Base-by-base conservation (phyloP, 2,329 filamentous ascomycete genomes). In the Fusarium sambucinum region DNA sequence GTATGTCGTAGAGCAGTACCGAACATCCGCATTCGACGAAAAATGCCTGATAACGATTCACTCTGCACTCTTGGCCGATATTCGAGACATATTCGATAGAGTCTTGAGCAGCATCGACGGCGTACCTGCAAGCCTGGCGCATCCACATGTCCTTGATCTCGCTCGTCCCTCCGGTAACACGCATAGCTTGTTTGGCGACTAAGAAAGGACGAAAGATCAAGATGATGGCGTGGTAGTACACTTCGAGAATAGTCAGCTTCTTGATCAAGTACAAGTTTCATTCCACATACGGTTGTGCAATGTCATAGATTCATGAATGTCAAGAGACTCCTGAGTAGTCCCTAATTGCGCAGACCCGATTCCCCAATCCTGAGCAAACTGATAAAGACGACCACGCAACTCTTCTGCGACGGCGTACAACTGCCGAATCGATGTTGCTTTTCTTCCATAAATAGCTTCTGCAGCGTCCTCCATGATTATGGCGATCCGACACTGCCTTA, bases 401-500 rank as follows among this genome's bases (percentile, higher is more conserved):
- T 47, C 17, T 21, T 47, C 44, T 3, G 44, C 44, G 1, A 32
- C 14, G 9, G 16, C 5, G 16, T 21, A 50, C 3, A 50, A 6
- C n/a, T 47, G 44, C 23, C 44, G 29, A 23, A 47, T 4, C 4
- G 44, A 47, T 0, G 44, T 21, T 14, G 29, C 9, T 14, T 32
- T 47, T 8, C 17, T 37, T 6, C 17, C 21, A 11, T 50, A 38
- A 21, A 50, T n/a, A 11, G 5, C 21, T 16, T 35, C 46, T n/a
- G 46, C 32, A 50, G 46, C 46, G 4, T 50, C 46, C 16, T 50
- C 46, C 46, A 50, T 50, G 7, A 50, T 50, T 7, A 3, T 35
- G 4, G 46, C 46, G 6, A 50, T 37, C 2, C 23, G 32, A 3
- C 33, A 50, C 0, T 27, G 21, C 11, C 23, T 50, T 1, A 27